Conservation (phyloP, 345 rosid species). For the Salix udensis region DNA sequence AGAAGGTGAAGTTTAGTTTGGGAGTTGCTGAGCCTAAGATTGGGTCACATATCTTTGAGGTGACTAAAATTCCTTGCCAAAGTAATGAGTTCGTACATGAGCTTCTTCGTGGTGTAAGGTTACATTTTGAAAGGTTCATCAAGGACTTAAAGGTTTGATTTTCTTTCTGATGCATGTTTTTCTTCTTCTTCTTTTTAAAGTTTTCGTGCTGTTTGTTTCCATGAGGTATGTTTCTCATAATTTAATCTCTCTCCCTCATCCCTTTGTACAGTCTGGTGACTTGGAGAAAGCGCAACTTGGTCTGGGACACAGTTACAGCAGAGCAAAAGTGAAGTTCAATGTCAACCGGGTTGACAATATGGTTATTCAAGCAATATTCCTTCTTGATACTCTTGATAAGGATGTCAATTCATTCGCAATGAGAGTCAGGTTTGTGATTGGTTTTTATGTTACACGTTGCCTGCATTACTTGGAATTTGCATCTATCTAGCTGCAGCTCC, state of each 20-base stretch:
- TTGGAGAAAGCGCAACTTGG: slow-evolving; percentile 93
- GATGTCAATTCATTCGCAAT: slow-evolving; percentile 82
- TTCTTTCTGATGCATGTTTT: background rate
- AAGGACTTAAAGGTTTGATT: slow-evolving; percentile 80
- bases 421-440: slow-evolving; percentile 78
- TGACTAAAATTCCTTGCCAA: slow-evolving; percentile 77
- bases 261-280: slow-evolving; percentile 65
- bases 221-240: background rate
- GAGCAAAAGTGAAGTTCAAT: slow-evolving; percentile 96
- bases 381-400: slow-evolving; percentile 83
- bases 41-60: slow-evolving; percentile 78
- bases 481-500: background rate
- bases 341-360: slow-evolving; percentile 87
- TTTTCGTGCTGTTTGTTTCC: background rate
- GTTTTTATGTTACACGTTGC: background rate
- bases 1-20: slow-evolving; percentile 69
- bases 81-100: slow-evolving; percentile 80
- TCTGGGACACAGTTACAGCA: slow-evolving; percentile 87
- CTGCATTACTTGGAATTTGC: background rate
- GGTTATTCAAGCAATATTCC: slow-evolving; percentile 93
- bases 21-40: slow-evolving; percentile 86
- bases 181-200: background rate
- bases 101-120: slow-evolving; percentile 81
- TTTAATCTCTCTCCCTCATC: background rate
- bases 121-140: slow-evolving; percentile 76